These are phyloP conservation scores for Boletales sp. DNA, from an alignment of 768 basidiomycete genomes.

Conservation along the genomic window DNA sequence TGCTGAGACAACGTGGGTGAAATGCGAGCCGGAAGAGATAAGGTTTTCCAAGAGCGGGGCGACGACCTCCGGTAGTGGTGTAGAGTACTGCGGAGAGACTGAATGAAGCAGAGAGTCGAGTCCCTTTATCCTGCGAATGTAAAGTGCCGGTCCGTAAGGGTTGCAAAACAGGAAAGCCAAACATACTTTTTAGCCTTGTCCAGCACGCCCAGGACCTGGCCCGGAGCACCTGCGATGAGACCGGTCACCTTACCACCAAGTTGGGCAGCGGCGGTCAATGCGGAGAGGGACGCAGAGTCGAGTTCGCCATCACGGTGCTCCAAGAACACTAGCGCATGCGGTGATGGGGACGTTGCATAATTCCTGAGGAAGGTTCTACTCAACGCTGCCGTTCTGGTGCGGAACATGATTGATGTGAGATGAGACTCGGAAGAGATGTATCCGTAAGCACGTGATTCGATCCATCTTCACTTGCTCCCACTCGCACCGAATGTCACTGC, in stretches of 20 bases:
- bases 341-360: conserved; percentile 59
- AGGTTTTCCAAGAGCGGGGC: conserved; percentile 81
- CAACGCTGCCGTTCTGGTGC: conserved; percentile 15
- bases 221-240: conserved; percentile 65
- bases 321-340: conserved; percentile 82
- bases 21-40: conserved; percentile 58
- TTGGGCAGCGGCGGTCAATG: conserved; percentile 84
- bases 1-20: conserved; percentile 89
- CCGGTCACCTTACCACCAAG: conserved; percentile 86
- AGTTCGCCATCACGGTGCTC: conserved; percentile 83
- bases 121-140: conserved; percentile 55
- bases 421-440: neutral
- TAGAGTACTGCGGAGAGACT: conserved; percentile 62
- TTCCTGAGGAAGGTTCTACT: conserved; percentile 31
- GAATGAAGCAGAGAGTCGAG: conserved; percentile 67
- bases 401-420: conserved; percentile 13
- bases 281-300: conserved; percentile 83
- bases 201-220: conserved; percentile 61
- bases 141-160: conserved; percentile 3
- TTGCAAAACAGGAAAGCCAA: conserved; percentile 5
- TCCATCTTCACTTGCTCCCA: neutral
- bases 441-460: conserved; percentile 17
- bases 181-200: conserved; percentile 78
- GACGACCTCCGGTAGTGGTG: conserved; percentile 70
- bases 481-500: conserved; percentile 56